These are phyloP conservation scores for Globisporangium rhizosaccharum DNA, from an alignment of 352 stramenopile species.

Conservation along the genomic window DNA sequence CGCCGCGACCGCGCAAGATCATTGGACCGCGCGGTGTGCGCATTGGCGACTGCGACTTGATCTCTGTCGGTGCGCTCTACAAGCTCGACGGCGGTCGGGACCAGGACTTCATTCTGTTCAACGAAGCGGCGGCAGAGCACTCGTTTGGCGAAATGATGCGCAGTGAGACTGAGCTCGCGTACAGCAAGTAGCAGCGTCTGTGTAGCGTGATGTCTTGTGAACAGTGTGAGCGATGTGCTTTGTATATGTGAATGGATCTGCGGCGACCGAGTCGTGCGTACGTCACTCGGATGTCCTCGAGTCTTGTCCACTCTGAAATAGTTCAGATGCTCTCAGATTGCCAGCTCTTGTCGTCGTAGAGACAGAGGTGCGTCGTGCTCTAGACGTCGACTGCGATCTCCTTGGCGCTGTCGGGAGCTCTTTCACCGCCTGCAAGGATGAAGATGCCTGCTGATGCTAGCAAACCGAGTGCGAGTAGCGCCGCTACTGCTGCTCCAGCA, in stretches of 20 bases:
- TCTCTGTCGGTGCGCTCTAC: constrained; percentile 63
- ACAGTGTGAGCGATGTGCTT: no score
- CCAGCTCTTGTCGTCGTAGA: no score
- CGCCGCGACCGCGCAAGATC: constrained; percentile 15
- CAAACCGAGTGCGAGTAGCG: neutral
- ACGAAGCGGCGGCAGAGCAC: constrained; percentile 64
- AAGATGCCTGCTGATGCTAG: neutral
- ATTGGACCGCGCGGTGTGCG: constrained; percentile 9
- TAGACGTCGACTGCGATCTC: no score
- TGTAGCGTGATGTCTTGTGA: no score
- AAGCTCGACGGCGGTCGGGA: constrained; percentile 81
- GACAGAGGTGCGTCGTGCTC: no score
- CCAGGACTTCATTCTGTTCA: constrained; percentile 80
- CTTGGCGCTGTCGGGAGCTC: no score
- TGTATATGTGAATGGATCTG: no score
- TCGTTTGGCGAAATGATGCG: constrained; percentile 70
- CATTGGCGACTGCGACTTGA: constrained; percentile 38
- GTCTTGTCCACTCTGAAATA: no score
- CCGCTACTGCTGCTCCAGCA: neutral
- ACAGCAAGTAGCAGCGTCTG: constrained; percentile 7
- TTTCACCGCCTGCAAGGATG: neutral
- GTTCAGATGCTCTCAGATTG: no score
- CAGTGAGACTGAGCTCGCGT: constrained; percentile 58
- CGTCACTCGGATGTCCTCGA: no score
- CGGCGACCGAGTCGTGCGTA: no score